Base-by-base conservation (phyloP, 2,329 filamentous ascomycete species). In the Hypoxylon sp. region DNA sequence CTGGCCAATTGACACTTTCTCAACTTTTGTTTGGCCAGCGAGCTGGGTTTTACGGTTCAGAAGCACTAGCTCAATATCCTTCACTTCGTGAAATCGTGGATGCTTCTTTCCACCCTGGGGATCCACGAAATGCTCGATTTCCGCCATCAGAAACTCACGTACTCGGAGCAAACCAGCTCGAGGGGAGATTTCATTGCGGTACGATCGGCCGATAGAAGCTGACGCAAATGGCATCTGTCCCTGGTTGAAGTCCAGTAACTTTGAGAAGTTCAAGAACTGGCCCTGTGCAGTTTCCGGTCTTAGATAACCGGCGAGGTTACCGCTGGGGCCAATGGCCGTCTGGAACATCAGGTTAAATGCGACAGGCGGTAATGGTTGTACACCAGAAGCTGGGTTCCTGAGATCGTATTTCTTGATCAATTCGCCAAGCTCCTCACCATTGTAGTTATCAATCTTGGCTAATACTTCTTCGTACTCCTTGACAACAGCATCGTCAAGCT, bases 271-370 rank as follows among this genome's bases (percentile, higher is more conserved):
- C 72, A 98, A 85, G 83, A 99, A 99, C 83, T 99, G 96, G 72
- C 96, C 96, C 86, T 99, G 96, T 3, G 96, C 96, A 31, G 96
- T 99, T 83, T 99, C 96, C 47, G 96, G 96, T 61, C 94, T 89
- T 65, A 98, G 86, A 80, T 94, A 98, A 60, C 93, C 94, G 52
- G 92, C 89, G 70, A 92, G 86, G 78, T 97, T 94, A 81, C 92
- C 92, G 83, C 93, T 97, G 63, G 95, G 94, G 69, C 96, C 96
- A 78, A 99, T 98, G 37, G 92, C 87, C 46, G 95, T 98, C 81
- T 95, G 91, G 86, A 98, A 99, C 96, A 99, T 99, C 77, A 99
- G 90, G 84, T 99, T 99, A 88, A 98, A 98, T 46, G 94, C 87
- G 55, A 97, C 91, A 3, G 96, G 96, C 31, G 92, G 91, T 29